Percentiles rank a stretch among this genome's conserved stretches.
These are phyloP conservation scores for Globisporangium mamillatum DNA, from an alignment of 352 stramenopile genomes.

Conservation along the genomic window DNA sequence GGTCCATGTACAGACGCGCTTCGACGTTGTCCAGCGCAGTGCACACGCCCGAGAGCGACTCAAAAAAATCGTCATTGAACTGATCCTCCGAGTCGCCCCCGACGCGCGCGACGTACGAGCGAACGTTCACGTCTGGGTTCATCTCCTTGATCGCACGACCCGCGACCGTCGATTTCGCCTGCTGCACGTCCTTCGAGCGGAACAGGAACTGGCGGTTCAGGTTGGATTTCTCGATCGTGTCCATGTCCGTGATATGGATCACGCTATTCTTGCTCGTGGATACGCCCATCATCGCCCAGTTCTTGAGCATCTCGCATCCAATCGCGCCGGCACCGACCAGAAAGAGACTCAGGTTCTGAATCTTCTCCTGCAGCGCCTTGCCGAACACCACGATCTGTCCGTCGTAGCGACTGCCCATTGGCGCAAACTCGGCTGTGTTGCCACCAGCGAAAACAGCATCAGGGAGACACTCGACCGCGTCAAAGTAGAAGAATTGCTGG, in stretches of 20 bases:
- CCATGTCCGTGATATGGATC: constrained; percentile 99
- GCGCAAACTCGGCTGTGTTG: constrained; percentile 52
- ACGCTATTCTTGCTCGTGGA: constrained; percentile 77
- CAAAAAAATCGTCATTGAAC: constrained; percentile 99
- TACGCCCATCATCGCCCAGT: constrained; percentile 99
- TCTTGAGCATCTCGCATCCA: constrained; percentile 99
- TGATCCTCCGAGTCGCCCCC: constrained; percentile 94
- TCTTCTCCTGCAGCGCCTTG: constrained; percentile 66
- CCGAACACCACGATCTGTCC: constrained; percentile 92
- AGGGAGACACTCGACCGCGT: constrained; percentile 96
- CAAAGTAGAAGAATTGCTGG: constrained; percentile 99
- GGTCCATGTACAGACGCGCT: constrained; percentile 97
- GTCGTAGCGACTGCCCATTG: constrained; percentile 89
- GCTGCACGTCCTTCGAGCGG: constrained; percentile 95
- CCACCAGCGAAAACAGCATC: constrained; percentile 55
- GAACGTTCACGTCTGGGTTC: constrained; percentile 95
- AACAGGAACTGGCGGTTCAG: constrained; percentile 99
- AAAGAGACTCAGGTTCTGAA: constrained; percentile 93
- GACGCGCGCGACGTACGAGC: constrained; percentile 82
- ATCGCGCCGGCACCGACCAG: constrained; percentile 98
- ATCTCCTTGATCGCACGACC: constrained; percentile 91
- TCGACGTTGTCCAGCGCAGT: constrained; percentile 99
- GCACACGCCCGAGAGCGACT: constrained; percentile 93
- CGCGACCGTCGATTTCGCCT: constrained; percentile 95
- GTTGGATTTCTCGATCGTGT: constrained; percentile 99